Percentiles rank a stretch among this genome's conserved stretches.
phyloP scores from a whole-genome alignment of 305 asterid species.

The Fraxinus ornus region DNA sequence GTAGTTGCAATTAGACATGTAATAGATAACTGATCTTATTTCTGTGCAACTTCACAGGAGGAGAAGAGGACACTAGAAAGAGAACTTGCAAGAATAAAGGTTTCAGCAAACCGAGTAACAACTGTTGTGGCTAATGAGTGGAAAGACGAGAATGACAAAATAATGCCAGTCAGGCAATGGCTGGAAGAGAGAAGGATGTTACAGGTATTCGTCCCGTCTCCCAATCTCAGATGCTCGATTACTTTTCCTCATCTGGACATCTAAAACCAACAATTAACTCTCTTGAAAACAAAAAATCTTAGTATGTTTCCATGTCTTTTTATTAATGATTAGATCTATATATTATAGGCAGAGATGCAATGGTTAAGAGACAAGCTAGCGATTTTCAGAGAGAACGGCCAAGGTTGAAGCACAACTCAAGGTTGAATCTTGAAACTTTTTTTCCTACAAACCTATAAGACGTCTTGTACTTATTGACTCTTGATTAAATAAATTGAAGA shows the following conservation, averaged over 20 bases:
- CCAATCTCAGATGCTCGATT: too few species aligned
- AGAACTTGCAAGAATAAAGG: constrained; percentile 83
- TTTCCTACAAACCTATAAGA: not conserved
- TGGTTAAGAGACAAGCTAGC: constrained; percentile 64
- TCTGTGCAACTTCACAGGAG: constrained; percentile 45
- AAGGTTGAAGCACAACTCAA: constrained; percentile 80
- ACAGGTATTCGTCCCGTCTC: constrained; percentile 42
- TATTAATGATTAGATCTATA: constrained; percentile 12
- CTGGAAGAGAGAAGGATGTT: constrained; percentile 78
- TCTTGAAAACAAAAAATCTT: too few species aligned
- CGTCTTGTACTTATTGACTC: too few species aligned
- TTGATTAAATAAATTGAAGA: constrained; percentile 18
- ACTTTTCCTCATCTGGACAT: not conserved
- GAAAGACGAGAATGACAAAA: constrained; percentile 88
- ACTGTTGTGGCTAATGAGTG: constrained; percentile 83
- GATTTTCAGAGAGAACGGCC: constrained; percentile 65
- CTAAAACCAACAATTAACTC: not conserved
- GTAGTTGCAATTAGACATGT: too few species aligned
- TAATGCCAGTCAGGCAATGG: constrained; percentile 97
- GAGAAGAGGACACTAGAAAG: constrained; percentile 84
- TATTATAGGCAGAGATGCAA: constrained; percentile 74
- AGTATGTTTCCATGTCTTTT: not conserved
- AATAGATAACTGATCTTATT: constrained; percentile 1
- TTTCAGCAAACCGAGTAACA: constrained; percentile 79
- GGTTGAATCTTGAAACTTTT: constrained; percentile 34